Conservation (phyloP, 495 filamentous ascomycete species). For the Hyaloscypha variabilis region DNA sequence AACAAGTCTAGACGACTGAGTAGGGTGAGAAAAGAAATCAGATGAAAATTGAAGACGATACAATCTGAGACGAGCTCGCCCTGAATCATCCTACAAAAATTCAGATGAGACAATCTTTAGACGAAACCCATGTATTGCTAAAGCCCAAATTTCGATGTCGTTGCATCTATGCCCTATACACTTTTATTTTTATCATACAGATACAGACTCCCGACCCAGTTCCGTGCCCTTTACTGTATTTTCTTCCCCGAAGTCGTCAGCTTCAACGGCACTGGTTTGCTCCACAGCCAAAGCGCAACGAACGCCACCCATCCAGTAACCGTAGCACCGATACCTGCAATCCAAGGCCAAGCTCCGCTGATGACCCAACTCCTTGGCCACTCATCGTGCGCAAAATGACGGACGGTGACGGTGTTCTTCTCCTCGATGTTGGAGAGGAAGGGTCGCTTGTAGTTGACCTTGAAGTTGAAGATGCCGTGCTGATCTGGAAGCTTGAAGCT, state of each 20-base stretch:
- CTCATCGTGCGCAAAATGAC: constrained; percentile 96
- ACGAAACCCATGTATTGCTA: not conserved
- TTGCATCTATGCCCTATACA: constrained; percentile 29
- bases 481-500: constrained; percentile 88
- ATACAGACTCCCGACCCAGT: constrained; percentile 23
- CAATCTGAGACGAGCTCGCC: too few species aligned
- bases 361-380: constrained; percentile 91
- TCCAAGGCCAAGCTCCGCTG: constrained; percentile 93
- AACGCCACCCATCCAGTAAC: constrained; percentile 84
- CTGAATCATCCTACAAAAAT: not conserved
- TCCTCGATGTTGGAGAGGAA: constrained; percentile 89
- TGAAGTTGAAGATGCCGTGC: constrained; percentile 98
- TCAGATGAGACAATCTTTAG: not conserved
- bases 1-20: too few species aligned
- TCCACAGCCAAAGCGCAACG: constrained; percentile 88
- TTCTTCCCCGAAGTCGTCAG: constrained; percentile 58
- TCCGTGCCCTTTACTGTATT: constrained; percentile 56
- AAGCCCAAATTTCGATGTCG: constrained; percentile 9
- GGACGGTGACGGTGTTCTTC: constrained; percentile 91
- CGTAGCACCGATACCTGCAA: constrained; percentile 82
- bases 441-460: constrained; percentile 92
- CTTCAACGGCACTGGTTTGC: constrained; percentile 60
- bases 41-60: too few species aligned
- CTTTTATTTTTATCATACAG: constrained; percentile 34
- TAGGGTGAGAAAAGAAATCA: too few species aligned